Conservation (phyloP, 108 stramenopile genomes). For the Skeletonema tropicum region DNA sequence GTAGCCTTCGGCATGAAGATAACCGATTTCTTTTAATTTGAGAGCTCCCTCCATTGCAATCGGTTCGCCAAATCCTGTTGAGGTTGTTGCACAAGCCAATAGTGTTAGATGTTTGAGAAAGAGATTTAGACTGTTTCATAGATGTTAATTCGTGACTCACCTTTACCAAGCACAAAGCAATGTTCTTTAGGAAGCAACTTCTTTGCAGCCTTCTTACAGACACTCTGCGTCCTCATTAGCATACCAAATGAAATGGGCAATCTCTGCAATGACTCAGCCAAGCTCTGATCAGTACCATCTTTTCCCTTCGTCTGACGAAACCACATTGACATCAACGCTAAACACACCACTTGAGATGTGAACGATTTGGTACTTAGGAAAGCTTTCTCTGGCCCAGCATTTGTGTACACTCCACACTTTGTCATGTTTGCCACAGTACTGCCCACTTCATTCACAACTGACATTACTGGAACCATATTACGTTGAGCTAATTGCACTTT, state of each 20-base stretch:
- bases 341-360: conserved; percentile 85
- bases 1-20: conserved; percentile 91
- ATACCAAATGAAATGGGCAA: conserved; percentile 90
- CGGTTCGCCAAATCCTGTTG: conserved; percentile 63
- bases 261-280: conserved; percentile 79
- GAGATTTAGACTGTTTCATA: not conserved
- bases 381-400: conserved; percentile 86
- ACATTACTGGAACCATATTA: conserved; percentile 56
- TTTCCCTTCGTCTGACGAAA: conserved; percentile 69
- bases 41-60: conserved; percentile 89
- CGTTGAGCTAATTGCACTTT: conserved; percentile 57
- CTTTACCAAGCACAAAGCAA: conserved; percentile 83
- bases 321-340: conserved; percentile 80
- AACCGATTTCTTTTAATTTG: conserved; percentile 89
- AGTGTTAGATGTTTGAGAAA: not conserved
- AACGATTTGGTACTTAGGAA: conserved; percentile 92
- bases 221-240: conserved; percentile 70
- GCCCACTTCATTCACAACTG: conserved; percentile 84
- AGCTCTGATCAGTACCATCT: conserved; percentile 17
- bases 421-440: conserved; percentile 78
- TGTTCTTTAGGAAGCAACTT: conserved; percentile 68
- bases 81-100: not conserved
- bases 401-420: conserved; percentile 85
- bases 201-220: conserved; percentile 65
- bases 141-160: conserved; percentile 19